Evolutionary conservation across 257 asterid genomes (phyloP), one percentile per base, ranked within the genome.

Genomic region (Verbena officinalis): DNA sequence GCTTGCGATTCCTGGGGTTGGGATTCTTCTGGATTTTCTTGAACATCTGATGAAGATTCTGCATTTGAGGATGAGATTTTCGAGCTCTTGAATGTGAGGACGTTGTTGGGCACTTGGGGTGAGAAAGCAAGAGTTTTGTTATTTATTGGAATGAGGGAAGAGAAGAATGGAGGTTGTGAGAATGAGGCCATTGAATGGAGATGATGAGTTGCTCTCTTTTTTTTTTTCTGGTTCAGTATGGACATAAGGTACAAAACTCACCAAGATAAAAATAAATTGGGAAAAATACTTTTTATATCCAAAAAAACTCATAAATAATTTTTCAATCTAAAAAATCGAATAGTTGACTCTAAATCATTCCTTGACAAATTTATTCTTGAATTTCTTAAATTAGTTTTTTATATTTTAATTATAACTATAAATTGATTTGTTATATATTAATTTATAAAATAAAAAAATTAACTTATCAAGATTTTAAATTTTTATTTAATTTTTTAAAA

Each of bases 171-270:
- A 44, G 90, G 59, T 44, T 76, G 83, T 22, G 81, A 66, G 45
- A 77, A 51, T 10, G 86, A 75, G 59, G 87, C 92, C 97, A 87
- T 90, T 39, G 73, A 53, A 66, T 46, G 59, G 64, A 36, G 67
- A 27, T 62, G 68, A 63, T 62, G 68, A 63, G 22, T 36, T 43
- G 27, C 24, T 42, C 43, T 17, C 10, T 45, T 63, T 44, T 40
- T 17, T n/a, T 45, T 63, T 44, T 10, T 27, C 56, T 61, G 65
- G 13, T 45, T 44, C 4, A 27, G 45, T 45, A 14, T 60, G 16
- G 46, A 1, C n/a, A 8, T 27, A 27, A 27, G 40, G 40, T 36
- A 27, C 33, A 27, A n/a, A n/a, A 7, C 36, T 30, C 4, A 7
- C 36, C 39, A 10, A 7, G 31, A 49, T 5, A 21, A 17, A 46